Evolutionary conservation across 345 rosid species (phyloP), one percentile per base, ranked within the genome.

Genomic region (Salix dunnii): DNA sequence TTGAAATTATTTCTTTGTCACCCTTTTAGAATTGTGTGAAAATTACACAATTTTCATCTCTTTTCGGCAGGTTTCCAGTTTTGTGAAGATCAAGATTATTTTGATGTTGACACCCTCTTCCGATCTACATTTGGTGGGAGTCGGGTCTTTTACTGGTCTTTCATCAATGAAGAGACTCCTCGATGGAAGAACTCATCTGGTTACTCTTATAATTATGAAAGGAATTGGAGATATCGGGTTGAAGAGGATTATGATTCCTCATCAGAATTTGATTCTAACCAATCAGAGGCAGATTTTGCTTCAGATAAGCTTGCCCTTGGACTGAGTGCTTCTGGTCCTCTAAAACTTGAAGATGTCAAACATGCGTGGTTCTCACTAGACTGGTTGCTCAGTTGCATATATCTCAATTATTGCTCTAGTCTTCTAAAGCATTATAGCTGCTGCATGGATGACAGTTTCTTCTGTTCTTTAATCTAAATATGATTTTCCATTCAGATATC

Each of bases 281-380:
- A 67, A 82, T 78, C 80, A 36, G 87, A 85, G 36, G 75, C 87
- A 77, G 78, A 85, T 62, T 86, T 81, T 78, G 76, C 87, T 72
- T 91, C 90, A 64, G 85, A 93, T 79, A 90, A 98, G 85, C 83
- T 71, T 72, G 90, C 96, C 73, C 99, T 95, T 68, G 98, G 99
- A 36, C 80, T 93, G 28, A 85, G 86, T 67, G 80, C 89, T 72
- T 88, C 84, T 1, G 97, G 99, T 82, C 94, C 98, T 36, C 85
- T 91, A 75, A 90, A 85, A 81, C 87, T 90, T 27, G 84, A 90
- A 73, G 97, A 90, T n/a, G 89, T 95, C 66, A 93, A 95, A 86
- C 76, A 64, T 55, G 99, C 99, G 96, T 93, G 74, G 96, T 86
- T 74, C 31, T 75, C 67, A 21, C 2, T 67, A 23, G 25, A 60